Evolutionary conservation across 495 filamentous ascomycete species (phyloP).

Genomic region (Aspergillus campestris): DNA sequence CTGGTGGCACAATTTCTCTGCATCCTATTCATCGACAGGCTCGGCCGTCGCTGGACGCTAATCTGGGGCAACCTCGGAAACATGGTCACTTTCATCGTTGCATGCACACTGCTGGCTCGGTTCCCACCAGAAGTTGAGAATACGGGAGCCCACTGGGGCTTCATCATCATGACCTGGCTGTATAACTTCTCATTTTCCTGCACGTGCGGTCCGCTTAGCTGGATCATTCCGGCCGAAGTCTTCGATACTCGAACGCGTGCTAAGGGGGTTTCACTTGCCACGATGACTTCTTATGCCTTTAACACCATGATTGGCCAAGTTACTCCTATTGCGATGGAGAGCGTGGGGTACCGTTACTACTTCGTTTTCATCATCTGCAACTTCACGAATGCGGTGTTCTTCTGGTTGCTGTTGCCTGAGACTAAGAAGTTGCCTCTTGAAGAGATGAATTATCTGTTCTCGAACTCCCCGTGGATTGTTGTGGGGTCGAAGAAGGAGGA

Average conservation of each 20-base stretch:
- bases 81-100: constrained; percentile 46
- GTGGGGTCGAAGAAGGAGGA: constrained; percentile 35
- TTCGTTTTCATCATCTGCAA: constrained; percentile 48
- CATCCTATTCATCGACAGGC: constrained; percentile 57
- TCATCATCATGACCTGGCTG: constrained; percentile 64
- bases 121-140: constrained; percentile 48
- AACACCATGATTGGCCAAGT: constrained; percentile 69
- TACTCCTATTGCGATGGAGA: constrained; percentile 50
- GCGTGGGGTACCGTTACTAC: constrained; percentile 45
- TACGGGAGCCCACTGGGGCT: constrained; percentile 57
- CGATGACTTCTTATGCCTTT: constrained; percentile 58
- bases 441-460: constrained; percentile 65
- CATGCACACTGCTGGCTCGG: constrained; percentile 41
- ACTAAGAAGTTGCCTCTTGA: constrained; percentile 57
- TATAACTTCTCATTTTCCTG: constrained; percentile 62
- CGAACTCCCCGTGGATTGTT: constrained; percentile 59
- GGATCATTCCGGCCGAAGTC: constrained; percentile 63
- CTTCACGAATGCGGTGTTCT: constrained; percentile 51
- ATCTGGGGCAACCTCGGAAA: constrained; percentile 61
- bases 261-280: constrained; percentile 59
- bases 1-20: constrained; percentile 57
- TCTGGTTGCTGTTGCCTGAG: constrained; percentile 57
- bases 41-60: constrained; percentile 56
- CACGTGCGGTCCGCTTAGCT: constrained; percentile 51
- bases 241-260: constrained; percentile 61